Base-by-base conservation (phyloP, 2,329 filamentous ascomycete genomes). In the Claviceps monticola region DNA sequence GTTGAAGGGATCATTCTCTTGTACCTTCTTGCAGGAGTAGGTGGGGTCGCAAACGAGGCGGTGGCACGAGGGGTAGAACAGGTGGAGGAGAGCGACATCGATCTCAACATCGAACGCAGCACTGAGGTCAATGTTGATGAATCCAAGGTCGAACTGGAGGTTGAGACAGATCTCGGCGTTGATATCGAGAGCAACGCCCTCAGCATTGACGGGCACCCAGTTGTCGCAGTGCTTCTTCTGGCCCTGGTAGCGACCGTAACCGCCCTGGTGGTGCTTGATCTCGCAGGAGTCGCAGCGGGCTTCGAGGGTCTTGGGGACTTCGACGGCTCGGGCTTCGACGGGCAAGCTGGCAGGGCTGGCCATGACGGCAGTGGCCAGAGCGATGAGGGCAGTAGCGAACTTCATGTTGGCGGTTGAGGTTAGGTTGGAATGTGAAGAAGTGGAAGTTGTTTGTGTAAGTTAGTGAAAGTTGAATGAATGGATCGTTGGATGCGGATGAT, bases 341-440 rank as follows among this genome's bases (percentile, higher is more conserved):
- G 42, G 17, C 13, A 21, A 37, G 5, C 23, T 36, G 45, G 17
- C 37, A 16, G 50, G 50, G 45, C 16, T 46, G 50, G 50, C 38
- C 19, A 51, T 34, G 50, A 45, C 50, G 13, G 50, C 50, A 17
- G 50, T 44, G 26, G 45, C 50, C 3, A 51, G 17, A 37, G 50
- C 44, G 16, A 51, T 11, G 38, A 48, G 37, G 37, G 45, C 50
- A 29, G 38, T 43, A 29, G 45, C 45, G 45, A 48, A 51, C 45
- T 51, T 51, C 50, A 51, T 51, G 11, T 36, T 44, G 4, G 45
- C 44, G 45, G 17, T 29, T 37, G 26, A 8, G 26, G n/a, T n/a
- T 3, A 16, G 34, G 17, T 7, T 43, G 39, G 21, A 4, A 39
- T 17, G 29, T 23, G 23, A 23, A 37, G 34, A 37, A 19, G 16